Percentiles rank a stretch among this genome's conserved stretches.
Evolutionary conservation across 73 alveolate genomes (phyloP).

Genomic region (Paramecium bursaria): DNA sequence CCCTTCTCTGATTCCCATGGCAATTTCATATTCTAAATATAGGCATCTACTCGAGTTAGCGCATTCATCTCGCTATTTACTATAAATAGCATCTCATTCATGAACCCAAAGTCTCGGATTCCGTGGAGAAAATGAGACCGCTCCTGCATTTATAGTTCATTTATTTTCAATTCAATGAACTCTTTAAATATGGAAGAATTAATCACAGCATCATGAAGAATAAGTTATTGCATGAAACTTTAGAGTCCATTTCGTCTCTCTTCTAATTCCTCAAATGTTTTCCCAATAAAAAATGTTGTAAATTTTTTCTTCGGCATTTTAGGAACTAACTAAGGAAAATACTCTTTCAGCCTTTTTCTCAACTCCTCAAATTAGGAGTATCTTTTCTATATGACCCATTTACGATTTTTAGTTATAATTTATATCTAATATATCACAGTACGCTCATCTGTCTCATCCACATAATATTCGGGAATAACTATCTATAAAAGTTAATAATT

Average conservation of each 20-base stretch:
- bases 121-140: neutral
- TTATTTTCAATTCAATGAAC: neutral
- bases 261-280: slow-evolving; percentile 41
- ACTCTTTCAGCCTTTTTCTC: slow-evolving; percentile 6
- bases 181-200: neutral
- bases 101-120: slow-evolving; percentile 19
- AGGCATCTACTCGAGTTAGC: slow-evolving; percentile 47
- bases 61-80: slow-evolving; percentile 26
- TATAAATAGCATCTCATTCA: neutral
- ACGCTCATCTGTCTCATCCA: slow-evolving; percentile 36
- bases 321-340: neutral
- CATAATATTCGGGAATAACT: slow-evolving; percentile 10
- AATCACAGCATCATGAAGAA: neutral
- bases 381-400: slow-evolving; percentile 29
- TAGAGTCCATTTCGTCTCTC: slow-evolving; percentile 15
- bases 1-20: slow-evolving; percentile 14
- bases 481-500: no score
- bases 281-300: slow-evolving; percentile 43
- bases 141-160: neutral
- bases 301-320: slow-evolving; percentile 52
- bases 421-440: slow-evolving; percentile 13
- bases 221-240: neutral
- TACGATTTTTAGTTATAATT: neutral
- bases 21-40: slow-evolving; percentile 23
- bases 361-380: slow-evolving; percentile 13